A percentile compares a stretch with the other conserved stretches of the same genome.
Conservation (phyloP, 495 filamentous ascomycete species). For the Penicillium cosmopolitanum region DNA sequence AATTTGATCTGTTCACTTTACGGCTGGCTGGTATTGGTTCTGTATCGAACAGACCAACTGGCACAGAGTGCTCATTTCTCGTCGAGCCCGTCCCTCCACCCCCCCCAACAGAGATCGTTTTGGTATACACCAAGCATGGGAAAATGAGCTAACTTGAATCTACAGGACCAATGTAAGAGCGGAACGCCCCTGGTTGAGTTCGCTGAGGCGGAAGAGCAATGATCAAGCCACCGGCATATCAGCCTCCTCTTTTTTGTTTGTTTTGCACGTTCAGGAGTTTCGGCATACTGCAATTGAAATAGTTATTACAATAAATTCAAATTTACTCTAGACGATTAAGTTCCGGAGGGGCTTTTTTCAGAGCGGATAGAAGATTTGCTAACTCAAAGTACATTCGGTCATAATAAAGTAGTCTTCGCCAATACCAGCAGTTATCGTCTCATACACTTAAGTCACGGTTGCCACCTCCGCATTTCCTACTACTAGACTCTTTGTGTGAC, state of each 20-base stretch:
- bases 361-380: no score
- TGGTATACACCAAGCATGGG: no score
- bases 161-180: slow-evolving; percentile 61
- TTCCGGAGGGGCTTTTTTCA: neutral
- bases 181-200: slow-evolving; percentile 62
- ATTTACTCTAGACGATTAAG: neutral
- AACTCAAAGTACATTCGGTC: no score
- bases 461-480: no score
- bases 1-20: neutral
- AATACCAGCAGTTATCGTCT: no score
- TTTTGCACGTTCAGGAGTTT: slow-evolving; percentile 1
- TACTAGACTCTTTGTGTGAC: no score
- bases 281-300: neutral
- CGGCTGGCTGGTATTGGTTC: slow-evolving; percentile 10
- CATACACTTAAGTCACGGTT: no score
- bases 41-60: neutral
- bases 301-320: neutral
- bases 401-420: no score
- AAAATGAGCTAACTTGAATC: slow-evolving; percentile 29
- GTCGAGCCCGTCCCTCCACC: no score
- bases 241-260: neutral
- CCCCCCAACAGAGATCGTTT: no score
- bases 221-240: neutral
- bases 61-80: neutral
- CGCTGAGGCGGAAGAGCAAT: slow-evolving; percentile 26